Evolutionary conservation across 1,284 basidiomycete genomes (phyloP).

Genomic region (Pisolithus thermaeus): DNA sequence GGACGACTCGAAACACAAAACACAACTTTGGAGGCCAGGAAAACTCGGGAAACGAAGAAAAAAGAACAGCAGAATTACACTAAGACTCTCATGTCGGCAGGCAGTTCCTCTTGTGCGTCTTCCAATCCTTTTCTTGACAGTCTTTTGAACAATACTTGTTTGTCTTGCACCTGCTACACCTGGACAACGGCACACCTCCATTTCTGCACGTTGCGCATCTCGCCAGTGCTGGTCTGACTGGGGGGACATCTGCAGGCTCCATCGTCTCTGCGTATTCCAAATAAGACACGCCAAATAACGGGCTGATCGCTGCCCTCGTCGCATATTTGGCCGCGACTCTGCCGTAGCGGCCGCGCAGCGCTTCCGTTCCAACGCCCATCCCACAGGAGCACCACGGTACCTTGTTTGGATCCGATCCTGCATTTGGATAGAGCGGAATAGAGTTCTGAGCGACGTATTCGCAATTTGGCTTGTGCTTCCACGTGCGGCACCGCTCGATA

Average conservation of each 20-base stretch:
- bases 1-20: too few relatives aligned
- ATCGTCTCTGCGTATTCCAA: slow-evolving; percentile 32
- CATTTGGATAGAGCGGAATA: slow-evolving; percentile 26
- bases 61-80: too few relatives aligned
- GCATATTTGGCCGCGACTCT: slow-evolving; percentile 31
- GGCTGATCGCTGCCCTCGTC: slow-evolving; percentile 43
- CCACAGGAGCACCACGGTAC: slow-evolving; percentile 47
- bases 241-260: background rate
- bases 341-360: slow-evolving; percentile 21
- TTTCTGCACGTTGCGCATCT: slow-evolving; percentile 27
- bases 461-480: slow-evolving; percentile 43
- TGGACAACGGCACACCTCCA: slow-evolving; percentile 16
- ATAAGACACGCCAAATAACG: slow-evolving; percentile 43
- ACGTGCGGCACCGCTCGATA: slow-evolving; percentile 47
- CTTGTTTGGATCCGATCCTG: slow-evolving; percentile 20
- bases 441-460: slow-evolving; percentile 32
- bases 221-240: background rate
- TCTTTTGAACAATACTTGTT: slow-evolving; percentile 36
- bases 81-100: too few relatives aligned
- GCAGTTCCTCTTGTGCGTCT: slow-evolving; percentile 31
- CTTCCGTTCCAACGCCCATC: slow-evolving; percentile 32
- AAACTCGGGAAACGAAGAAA: too few relatives aligned
- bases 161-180: slow-evolving; percentile 34
- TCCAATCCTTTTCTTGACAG: slow-evolving; percentile 45
- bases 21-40: too few relatives aligned